Evolutionary conservation across 495 filamentous ascomycete genomes (phyloP).

Genomic region (Penicillium herquei): DNA sequence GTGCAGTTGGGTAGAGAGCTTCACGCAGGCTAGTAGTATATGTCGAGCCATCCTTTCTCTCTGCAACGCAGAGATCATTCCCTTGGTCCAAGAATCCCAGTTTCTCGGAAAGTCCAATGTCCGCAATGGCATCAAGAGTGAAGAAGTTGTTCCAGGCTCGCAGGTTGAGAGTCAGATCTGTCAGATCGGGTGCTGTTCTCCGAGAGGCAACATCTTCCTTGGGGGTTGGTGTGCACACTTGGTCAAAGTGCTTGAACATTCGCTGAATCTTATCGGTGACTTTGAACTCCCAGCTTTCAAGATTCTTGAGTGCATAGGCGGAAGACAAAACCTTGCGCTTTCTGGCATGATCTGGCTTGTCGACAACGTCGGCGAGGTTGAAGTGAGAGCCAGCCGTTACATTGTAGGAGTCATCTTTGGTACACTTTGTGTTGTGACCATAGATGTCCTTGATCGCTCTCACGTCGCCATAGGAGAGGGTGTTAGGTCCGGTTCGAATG

Average conservation of each 20-base stretch:
- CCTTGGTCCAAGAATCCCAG: conserved; percentile 53
- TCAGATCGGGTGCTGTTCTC: conserved; percentile 21
- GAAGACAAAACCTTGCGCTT: conserved; percentile 52
- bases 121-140: conserved; percentile 52
- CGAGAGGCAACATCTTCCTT: conserved; percentile 22
- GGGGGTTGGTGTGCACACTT: conserved; percentile 27
- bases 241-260: conserved; percentile 41
- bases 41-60: conserved; percentile 41
- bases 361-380: conserved; percentile 48
- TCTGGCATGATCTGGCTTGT: conserved; percentile 44
- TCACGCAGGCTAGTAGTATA: conserved; percentile 41
- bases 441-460: conserved; percentile 57
- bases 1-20: conserved; percentile 46
- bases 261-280: conserved; percentile 51
- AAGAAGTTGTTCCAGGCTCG: conserved; percentile 45
- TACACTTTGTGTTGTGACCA: conserved; percentile 50
- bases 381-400: conserved; percentile 39
- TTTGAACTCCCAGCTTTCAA: conserved; percentile 56
- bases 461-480: conserved; percentile 45
- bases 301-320: conserved; percentile 54
- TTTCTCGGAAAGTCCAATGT: conserved; percentile 50
- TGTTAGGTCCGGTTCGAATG: conserved; percentile 53
- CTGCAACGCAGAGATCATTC: conserved; percentile 37
- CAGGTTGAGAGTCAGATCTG: conserved; percentile 39
- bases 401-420: conserved; percentile 48